Conservation (phyloP, 257 asterid species). For the Rehmannia glutinosa region DNA sequence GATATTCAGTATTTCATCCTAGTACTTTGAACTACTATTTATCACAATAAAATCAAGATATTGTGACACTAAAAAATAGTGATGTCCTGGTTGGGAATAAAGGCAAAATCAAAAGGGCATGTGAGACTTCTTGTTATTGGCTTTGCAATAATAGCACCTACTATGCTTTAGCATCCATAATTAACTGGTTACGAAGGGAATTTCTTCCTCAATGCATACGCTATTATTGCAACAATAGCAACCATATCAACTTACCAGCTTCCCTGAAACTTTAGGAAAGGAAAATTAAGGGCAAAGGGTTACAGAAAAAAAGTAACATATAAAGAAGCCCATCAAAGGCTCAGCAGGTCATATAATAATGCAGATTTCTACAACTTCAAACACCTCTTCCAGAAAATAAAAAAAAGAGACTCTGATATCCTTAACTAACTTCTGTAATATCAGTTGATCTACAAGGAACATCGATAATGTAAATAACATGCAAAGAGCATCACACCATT, state of each 20-base stretch:
- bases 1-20: conserved; percentile 1
- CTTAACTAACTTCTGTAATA: neutral
- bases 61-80: neutral
- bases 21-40: neutral
- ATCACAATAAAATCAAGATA: neutral
- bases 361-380: neutral
- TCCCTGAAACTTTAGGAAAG: no score
- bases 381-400: neutral
- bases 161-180: neutral
- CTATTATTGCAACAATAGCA: neutral
- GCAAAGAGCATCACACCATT: neutral
- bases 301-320: neutral
- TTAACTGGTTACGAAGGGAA: neutral
- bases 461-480: neutral
- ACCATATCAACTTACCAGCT: neutral
- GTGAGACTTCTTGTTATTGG: neutral
- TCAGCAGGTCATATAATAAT: neutral
- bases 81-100: neutral
- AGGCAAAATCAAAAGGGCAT: neutral
- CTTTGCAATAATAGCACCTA: neutral
- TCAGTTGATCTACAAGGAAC: conserved; percentile 1
- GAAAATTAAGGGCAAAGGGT: no score
- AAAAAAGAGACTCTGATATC: neutral
- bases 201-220: neutral
- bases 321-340: neutral